Conservation (phyloP, 805 yeast genomes). For the Naumovozyma baii region DNA sequence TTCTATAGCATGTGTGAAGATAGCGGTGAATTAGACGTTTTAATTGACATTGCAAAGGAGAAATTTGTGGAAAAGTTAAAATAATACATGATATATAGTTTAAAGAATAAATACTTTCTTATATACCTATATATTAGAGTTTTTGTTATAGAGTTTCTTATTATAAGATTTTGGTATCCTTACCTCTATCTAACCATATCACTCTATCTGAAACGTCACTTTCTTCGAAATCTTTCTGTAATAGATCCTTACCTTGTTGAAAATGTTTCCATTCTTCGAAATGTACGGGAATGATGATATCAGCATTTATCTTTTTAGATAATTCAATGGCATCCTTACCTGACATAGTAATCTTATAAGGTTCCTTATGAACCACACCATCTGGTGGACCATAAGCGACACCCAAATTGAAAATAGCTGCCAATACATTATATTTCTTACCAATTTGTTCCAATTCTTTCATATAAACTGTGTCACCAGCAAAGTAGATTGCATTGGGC, state of each 20-base stretch:
- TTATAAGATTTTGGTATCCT: constrained; percentile 10
- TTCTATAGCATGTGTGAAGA: constrained; percentile 65
- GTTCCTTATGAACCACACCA: not conserved
- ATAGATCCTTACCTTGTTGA: not conserved
- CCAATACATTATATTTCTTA: not conserved
- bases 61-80: constrained; percentile 31
- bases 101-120: no score
- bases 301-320: not conserved
- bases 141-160: no score
- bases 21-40: constrained; percentile 76
- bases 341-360: constrained; percentile 2
- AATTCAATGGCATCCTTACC: not conserved
- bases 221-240: not conserved
- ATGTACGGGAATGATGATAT: not conserved
- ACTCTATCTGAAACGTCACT: not conserved
- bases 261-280: constrained; percentile 2
- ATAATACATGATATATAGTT: no score
- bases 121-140: no score
- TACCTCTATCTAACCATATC: constrained; percentile 2
- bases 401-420: not conserved
- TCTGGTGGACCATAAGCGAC: constrained; percentile 1
- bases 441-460: constrained; percentile 1
- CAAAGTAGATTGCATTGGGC: constrained; percentile 1
- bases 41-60: constrained; percentile 58
- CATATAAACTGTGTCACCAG: not conserved